Base-by-base conservation (phyloP, 2,329 filamentous ascomycete species). In the Apiospora aurea region DNA sequence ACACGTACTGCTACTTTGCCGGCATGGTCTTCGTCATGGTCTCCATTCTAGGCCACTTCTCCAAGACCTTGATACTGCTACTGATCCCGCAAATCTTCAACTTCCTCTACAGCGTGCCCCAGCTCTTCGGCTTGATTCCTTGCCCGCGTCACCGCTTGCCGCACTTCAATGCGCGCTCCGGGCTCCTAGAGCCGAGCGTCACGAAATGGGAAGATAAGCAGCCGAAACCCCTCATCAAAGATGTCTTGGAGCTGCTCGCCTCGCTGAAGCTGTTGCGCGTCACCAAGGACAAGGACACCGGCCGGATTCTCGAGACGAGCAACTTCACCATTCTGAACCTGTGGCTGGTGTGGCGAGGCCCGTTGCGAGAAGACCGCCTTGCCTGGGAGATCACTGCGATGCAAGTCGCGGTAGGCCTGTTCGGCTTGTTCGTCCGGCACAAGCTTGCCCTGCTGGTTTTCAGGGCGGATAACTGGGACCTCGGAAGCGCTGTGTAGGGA, bases 1-100 rank as follows among this genome's bases (percentile, higher is more conserved):
- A 99, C 83, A 99, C 96, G 4, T 99, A 98, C 87, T 99, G 96
- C 88, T 99, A 99, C 85, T 98, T 99, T 82, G 96, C 96, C 0
- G 96, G 96, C 76, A 99, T 99, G 95, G 94, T 98, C 51, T 99
- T 99, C 81, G 96, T 96, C 70, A 95, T 98, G 64, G 96, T 98
- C 75, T 95, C 94, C 75, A 98, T 99, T 79, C 88, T 98, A 70
- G 96, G 96, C 34, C 96, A 99, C 85, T 99, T 99, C 85, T 97
- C 94, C 85, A 99, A 99, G 85, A 99, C 96, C 0, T 88, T 99
- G 66, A 89, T 97, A 71, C 89, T 99, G 69, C 87, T 99, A 11
- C 92, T 99, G 76, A 87, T 97, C 51, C 96, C 96, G 18, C 96
- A 99, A 84, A 93, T 97, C 77, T 95, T 97, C 88, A 99, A 99